phyloP scores from a whole-genome alignment of 148 eudicot species.

The Persicaria tinctoria region DNA sequence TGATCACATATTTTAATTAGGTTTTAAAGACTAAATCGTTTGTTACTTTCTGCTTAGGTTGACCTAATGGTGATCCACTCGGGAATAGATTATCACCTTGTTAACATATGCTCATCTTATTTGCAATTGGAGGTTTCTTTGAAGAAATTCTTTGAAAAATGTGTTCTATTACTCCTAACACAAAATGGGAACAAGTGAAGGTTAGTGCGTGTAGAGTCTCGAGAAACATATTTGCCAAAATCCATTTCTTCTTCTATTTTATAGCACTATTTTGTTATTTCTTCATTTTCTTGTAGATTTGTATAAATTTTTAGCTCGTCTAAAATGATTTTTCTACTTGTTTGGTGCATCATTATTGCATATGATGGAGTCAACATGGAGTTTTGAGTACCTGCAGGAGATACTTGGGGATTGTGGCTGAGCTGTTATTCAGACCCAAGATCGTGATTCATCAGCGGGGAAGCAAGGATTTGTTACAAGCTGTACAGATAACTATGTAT shows the following conservation, averaged over 20 bases:
- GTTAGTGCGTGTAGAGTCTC: slow-evolving; percentile 20
- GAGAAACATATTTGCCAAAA: background rate
- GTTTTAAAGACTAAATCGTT: background rate
- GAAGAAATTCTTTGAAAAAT: slow-evolving; percentile 46
- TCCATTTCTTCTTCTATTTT: background rate
- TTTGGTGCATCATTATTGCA: background rate
- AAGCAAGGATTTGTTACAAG: no score
- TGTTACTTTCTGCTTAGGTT: slow-evolving; percentile 40
- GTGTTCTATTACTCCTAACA: slow-evolving; percentile 65
- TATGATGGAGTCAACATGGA: background rate
- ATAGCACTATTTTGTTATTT: background rate
- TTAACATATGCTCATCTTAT: slow-evolving; percentile 11
- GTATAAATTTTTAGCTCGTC: background rate
- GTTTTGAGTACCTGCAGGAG: slow-evolving; percentile 40
- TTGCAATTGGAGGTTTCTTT: slow-evolving; percentile 53
- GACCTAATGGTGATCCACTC: slow-evolving; percentile 98
- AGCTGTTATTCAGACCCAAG: slow-evolving; percentile 97
- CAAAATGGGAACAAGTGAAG: slow-evolving; percentile 98
- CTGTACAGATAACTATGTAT: background rate
- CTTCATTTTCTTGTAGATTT: background rate
- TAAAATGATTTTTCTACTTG: background rate
- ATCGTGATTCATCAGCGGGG: slow-evolving; percentile 4
- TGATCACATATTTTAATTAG: background rate
- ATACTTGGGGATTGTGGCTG: slow-evolving; percentile 93
- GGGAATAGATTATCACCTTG: background rate